Evolutionary conservation across 2,329 filamentous ascomycete genomes (phyloP).

Genomic region (Microcyclospora pomicola): DNA sequence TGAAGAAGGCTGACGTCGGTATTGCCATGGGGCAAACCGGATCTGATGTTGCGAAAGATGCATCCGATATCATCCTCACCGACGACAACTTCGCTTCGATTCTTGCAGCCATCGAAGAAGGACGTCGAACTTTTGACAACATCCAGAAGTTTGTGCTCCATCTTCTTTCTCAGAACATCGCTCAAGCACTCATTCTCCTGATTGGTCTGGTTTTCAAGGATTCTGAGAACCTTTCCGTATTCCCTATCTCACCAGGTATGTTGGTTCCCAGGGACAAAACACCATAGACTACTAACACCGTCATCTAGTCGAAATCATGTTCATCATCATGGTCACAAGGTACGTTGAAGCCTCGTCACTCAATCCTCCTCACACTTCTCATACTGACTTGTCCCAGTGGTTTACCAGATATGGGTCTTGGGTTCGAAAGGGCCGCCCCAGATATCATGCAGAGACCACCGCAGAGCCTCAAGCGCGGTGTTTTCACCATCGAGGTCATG

Average conservation of each 20-base stretch:
- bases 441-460: conserved; percentile 73
- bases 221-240: conserved; percentile 55
- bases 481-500: conserved; percentile 67
- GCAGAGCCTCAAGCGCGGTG: conserved; percentile 51
- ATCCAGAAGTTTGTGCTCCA: conserved; percentile 78
- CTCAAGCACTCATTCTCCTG: conserved; percentile 67
- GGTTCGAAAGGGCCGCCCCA: conserved; percentile 59
- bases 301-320: conserved; percentile 60
- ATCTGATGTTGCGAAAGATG: conserved; percentile 74
- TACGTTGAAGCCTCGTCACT: too few relatives aligned
- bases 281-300: too few relatives aligned
- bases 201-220: conserved; percentile 76
- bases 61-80: conserved; percentile 69
- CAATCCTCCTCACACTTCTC: too few relatives aligned
- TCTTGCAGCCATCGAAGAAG: conserved; percentile 68
- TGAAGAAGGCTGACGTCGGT: conserved; percentile 69
- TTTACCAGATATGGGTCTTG: conserved; percentile 76
- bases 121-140: conserved; percentile 74
- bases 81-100: conserved; percentile 85
- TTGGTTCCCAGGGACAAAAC: too few relatives aligned
- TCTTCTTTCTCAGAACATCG: conserved; percentile 94
- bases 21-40: conserved; percentile 81
- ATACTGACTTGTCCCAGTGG: conserved; percentile 37
- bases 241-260: conserved; percentile 55
- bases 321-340: conserved; percentile 80